Conservation (phyloP, 768 basidiomycete genomes). For the Lactarius pseudohatsudake region DNA sequence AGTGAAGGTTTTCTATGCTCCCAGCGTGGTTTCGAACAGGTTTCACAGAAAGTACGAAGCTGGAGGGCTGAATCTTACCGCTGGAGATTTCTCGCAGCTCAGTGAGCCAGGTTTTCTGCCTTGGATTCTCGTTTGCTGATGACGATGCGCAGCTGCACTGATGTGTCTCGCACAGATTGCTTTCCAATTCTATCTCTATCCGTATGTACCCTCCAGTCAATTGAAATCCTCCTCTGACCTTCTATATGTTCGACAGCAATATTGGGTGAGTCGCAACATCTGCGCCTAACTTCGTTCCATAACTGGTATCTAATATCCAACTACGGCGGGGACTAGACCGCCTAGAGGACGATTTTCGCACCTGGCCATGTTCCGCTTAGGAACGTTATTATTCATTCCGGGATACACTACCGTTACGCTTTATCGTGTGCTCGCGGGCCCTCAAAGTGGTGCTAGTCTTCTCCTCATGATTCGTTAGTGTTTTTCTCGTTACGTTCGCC, state of each 20-base stretch:
- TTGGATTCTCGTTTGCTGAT: slow-evolving; percentile 18
- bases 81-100: slow-evolving; percentile 89
- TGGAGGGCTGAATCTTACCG: slow-evolving; percentile 90
- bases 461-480: slow-evolving; percentile 77
- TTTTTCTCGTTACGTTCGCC: slow-evolving; percentile 4
- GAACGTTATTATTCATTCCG: slow-evolving; percentile 83
- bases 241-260: slow-evolving; percentile 32
- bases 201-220: slow-evolving; percentile 51
- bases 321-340: slow-evolving; percentile 46
- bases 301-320: slow-evolving; percentile 1
- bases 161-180: slow-evolving; percentile 95
- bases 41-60: slow-evolving; percentile 64
- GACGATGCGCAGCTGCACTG: slow-evolving; percentile 61
- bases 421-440: slow-evolving; percentile 72
- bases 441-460: slow-evolving; percentile 66
- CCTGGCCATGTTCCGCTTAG: slow-evolving; percentile 87
- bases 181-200: slow-evolving; percentile 90
- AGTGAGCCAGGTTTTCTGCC: slow-evolving; percentile 47
- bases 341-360: slow-evolving; percentile 82
- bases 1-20: slow-evolving; percentile 36
- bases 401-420: slow-evolving; percentile 79
- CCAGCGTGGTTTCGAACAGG: slow-evolving; percentile 11
- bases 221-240: slow-evolving; percentile 3
- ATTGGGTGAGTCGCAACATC: slow-evolving; percentile 36
- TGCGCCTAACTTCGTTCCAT: not conserved